Percentiles rank a stretch among this genome's conserved stretches.
These are phyloP conservation scores for Cordyceps cicadae DNA, from an alignment of 2,329 filamentous ascomycete genomes.

Conservation along the genomic window DNA sequence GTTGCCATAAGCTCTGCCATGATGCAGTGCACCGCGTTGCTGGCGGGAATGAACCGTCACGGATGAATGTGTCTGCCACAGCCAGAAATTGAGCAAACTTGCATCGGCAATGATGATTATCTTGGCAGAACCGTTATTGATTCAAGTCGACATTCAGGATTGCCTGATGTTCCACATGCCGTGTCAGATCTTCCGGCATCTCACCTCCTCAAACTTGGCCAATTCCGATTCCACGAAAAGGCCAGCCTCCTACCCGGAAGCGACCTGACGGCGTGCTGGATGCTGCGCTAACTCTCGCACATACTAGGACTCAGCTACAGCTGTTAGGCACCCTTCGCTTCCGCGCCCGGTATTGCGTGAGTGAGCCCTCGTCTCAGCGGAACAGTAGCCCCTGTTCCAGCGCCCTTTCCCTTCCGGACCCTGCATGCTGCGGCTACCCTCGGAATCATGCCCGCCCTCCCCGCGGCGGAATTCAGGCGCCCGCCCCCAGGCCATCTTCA, in stretches of 20 bases:
- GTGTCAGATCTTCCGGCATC: not conserved
- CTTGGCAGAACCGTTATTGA: not conserved
- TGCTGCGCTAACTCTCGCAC: too few species aligned
- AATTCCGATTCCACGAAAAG: constrained; percentile 5
- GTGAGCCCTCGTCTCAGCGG: not conserved
- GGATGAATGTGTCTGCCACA: not conserved
- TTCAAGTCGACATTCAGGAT: not conserved
- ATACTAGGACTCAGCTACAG: too few species aligned
- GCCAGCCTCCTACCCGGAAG: not conserved
- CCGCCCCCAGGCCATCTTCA: not conserved
- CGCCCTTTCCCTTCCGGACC: not conserved
- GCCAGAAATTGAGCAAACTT: not conserved
- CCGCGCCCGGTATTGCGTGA: too few species aligned
- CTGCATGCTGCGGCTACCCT: constrained; percentile 3
- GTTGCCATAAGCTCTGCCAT: too few species aligned
- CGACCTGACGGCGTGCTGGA: too few species aligned
- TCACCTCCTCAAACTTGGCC: not conserved
- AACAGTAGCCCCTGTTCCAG: not conserved
- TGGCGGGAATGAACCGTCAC: too few species aligned
- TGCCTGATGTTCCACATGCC: not conserved
- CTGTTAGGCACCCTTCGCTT: too few species aligned
- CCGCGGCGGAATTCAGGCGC: constrained; percentile 9
- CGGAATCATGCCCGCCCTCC: constrained; percentile 6
- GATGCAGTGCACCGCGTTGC: too few species aligned
- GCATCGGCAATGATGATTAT: too few species aligned